Conservation (phyloP, 129 eudicot genomes). For the Helianthus annuus region DNA sequence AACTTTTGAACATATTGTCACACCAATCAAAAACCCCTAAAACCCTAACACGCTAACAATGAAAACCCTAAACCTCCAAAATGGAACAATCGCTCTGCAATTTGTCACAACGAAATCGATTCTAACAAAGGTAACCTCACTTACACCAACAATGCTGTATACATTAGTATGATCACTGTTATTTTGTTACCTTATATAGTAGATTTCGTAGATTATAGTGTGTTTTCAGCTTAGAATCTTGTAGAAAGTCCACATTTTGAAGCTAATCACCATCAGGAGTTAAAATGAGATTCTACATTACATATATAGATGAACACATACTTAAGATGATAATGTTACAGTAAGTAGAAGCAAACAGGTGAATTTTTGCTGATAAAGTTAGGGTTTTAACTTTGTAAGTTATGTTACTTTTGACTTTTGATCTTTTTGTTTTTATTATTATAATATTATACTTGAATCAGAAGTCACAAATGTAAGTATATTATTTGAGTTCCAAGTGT, state of each 20-base stretch:
- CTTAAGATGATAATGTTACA: not conserved
- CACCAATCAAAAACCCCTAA: not conserved
- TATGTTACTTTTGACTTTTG: too few species aligned
- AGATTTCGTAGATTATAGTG: not conserved
- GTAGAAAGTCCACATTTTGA: too few species aligned
- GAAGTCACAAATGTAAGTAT: too few species aligned
- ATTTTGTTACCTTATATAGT: not conserved
- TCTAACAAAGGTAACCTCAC: constrained; percentile 20
- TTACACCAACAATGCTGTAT: not conserved
- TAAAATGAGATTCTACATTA: not conserved
- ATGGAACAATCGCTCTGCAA: not conserved
- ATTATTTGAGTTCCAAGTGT: too few species aligned
- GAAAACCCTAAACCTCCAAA: constrained; percentile 13
- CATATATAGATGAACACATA: not conserved
- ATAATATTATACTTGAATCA: not conserved
- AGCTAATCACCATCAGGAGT: too few species aligned
- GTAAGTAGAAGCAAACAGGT: not conserved
- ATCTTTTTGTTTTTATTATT: too few species aligned
- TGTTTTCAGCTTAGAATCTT: not conserved
- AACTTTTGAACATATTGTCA: not conserved
- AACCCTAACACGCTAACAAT: constrained; percentile 21
- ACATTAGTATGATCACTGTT: too few species aligned
- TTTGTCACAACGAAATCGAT: constrained; percentile 4
- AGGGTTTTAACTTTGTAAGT: not conserved
- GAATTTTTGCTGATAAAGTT: not conserved